These are phyloP conservation scores for Nannizziopsis barbatae DNA, from an alignment of 2,329 filamentous ascomycete species.

Conservation along the genomic window DNA sequence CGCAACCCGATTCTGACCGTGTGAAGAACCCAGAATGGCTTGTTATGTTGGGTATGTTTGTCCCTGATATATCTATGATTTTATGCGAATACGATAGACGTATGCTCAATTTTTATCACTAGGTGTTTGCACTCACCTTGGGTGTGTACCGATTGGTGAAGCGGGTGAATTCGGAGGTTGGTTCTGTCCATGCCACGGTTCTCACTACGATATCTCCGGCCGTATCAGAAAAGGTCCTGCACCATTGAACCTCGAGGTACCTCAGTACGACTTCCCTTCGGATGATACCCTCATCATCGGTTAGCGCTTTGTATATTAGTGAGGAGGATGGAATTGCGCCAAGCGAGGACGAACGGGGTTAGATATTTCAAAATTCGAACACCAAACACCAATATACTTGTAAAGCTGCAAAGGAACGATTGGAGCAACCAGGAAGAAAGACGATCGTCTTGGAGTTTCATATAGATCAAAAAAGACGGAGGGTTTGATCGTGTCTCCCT, in stretches of 20 bases:
- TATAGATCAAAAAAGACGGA: slow-evolving; percentile 10
- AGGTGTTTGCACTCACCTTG: slow-evolving; percentile 98
- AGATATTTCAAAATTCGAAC: too few relatives aligned
- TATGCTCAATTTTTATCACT: slow-evolving; percentile 7
- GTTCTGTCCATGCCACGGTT: slow-evolving; percentile 99
- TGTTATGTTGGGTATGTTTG: slow-evolving; percentile 75
- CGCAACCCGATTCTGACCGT: slow-evolving; percentile 79
- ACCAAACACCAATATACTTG: background rate
- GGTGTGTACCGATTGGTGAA: slow-evolving; percentile 98
- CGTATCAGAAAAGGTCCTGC: slow-evolving; percentile 96
- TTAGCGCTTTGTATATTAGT: slow-evolving; percentile 41
- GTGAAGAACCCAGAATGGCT: slow-evolving; percentile 98
- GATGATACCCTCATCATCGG: slow-evolving; percentile 84
- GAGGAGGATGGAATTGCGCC: background rate
- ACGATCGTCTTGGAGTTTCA: slow-evolving; percentile 13
- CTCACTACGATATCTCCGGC: slow-evolving; percentile 98
- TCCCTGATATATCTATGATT: slow-evolving; percentile 20
- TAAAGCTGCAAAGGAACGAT: slow-evolving; percentile 5
- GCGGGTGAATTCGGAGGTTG: slow-evolving; percentile 95
- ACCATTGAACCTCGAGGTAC: slow-evolving; percentile 93
- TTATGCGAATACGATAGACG: background rate
- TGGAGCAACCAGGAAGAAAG: background rate
- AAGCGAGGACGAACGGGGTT: background rate
- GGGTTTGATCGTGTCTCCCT: slow-evolving; percentile 1
- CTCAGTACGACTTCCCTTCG: slow-evolving; percentile 82